Evolutionary conservation across 2,329 filamentous ascomycete species (phyloP), one percentile per base, ranked within the genome.

Genomic region (Verticillium klebahnii): DNA sequence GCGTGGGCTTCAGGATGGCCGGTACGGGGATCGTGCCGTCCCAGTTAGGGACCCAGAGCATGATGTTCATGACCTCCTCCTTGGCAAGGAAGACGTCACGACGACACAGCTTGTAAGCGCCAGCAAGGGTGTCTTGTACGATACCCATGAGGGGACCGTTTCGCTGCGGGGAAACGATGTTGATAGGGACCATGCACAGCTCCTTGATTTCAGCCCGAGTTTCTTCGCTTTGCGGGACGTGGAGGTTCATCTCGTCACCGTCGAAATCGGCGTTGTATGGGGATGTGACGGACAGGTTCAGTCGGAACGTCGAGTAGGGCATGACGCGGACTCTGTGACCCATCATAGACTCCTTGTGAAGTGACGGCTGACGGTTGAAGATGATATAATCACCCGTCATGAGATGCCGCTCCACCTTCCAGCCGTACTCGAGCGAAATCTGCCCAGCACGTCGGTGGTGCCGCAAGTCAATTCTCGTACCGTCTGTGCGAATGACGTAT

Each of bases 331-430:
- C 95, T 69, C 92, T 89, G 78, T 99, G 95, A 76, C 92, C 95
- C 96, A 99, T 99, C 95, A 99, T 99, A 64, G 95, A 99, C 74
- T 99, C 95, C 78, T 99, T 99, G 84, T 99, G 95, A 71, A 99
- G 83, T 39, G 95, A 99, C 1, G 95, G 95, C 74, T 99, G 95
- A 83, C 95, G 95, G 76, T 99, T 99, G 87, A 99, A 99, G 72
- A 99, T 93, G 78, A 99, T 98, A 67, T 92, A 96, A 76, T 99
- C 95, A 62, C 94, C 94, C 71, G 97, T 92, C 70, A 96, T 89
- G 66, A 99, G 87, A 77, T 99, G 95, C 65, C 95, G 90, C 78
- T 99, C 95, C 39, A 99, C 96, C 74, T 97, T 98, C 94, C 94
- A 98, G 57, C 96, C 96, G 73, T 97, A 97, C 71, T 97, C 91